Evolutionary conservation across 2,329 filamentous ascomycete species (phyloP), one percentile per base, ranked within the genome.

Genomic region (Paracamarosporium sp.): DNA sequence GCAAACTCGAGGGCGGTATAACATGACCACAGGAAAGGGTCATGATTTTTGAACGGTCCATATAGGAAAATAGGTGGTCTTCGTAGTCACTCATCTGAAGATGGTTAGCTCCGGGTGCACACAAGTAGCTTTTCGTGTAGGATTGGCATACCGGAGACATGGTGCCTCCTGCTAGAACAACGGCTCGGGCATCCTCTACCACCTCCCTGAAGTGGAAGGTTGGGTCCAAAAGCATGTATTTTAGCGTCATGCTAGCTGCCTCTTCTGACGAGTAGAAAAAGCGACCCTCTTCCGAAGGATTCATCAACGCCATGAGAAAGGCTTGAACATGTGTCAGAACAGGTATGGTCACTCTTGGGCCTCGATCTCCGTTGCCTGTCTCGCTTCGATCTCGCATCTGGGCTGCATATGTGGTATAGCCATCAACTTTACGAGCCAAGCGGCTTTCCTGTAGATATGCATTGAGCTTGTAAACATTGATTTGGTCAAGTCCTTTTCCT

Each of bases 11-110:
- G 0, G 86, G 77, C 0, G 95, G 94, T 53, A 99, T 96, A 44
- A 99, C 93, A 76, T 99, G 95, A 0, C 92, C 93, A 73, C 94
- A 99, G 64, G 93, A 97, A 28, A 97, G 85, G 0, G 91, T 97
- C 9, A 85, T 88, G 43, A 98, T 85, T 55, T 86, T 86, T 0
- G 80, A 76, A 0, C 82, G 65, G 0, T 85, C 73, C 0, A 97
- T 76, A 47, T 91, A 89, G 0, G 94, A 91, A 61, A 99, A 95
- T 0, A 99, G 82, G 67, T 97, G 91, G 4, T 90, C 85, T 33
- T 85, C 88, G 76, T 97, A 99, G 78, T 98, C 95, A 24, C 89
- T 86, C 81, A 98, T 96, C 76, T 85, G 58, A 7, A 4, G 5
- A 2, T 31, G 27, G 28, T 71, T 48, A 63, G 55, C 20, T 28